Conservation (phyloP, 1,284 basidiomycete species). For the Coniferiporia sulphurascens region DNA sequence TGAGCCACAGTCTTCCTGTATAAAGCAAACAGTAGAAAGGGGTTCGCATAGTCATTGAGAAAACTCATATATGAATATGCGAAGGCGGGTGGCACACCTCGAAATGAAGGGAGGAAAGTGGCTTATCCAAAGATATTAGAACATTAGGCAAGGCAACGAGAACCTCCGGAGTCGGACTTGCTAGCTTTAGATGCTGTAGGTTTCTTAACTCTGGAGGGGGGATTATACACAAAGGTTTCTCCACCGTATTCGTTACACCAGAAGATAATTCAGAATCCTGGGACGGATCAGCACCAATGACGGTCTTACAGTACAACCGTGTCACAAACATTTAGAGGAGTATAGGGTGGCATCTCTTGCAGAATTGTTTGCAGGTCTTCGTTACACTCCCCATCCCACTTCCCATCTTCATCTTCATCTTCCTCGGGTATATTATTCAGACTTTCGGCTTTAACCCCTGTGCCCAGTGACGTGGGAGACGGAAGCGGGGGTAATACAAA, state of each 20-base stretch:
- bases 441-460: background rate
- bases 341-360: too few species aligned
- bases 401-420: constrained; percentile 4
- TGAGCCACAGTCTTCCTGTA: constrained; percentile 11
- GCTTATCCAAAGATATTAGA: background rate
- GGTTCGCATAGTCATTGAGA: background rate
- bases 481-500: background rate
- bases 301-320: too few species aligned
- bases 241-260: too few species aligned
- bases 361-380: background rate
- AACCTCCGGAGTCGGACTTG: background rate
- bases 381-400: background rate
- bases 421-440: background rate
- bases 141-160: background rate
- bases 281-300: too few species aligned
- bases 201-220: background rate
- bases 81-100: background rate
- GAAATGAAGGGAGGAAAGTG: background rate
- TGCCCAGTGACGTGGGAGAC: background rate
- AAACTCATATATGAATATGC: background rate
- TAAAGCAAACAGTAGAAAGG: background rate
- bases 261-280: too few species aligned
- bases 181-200: background rate
- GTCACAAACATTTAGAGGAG: too few species aligned
- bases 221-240: background rate